Evolutionary conservation across 805 yeast species (phyloP).

Genomic region (Yamadazyma philogaea): DNA sequence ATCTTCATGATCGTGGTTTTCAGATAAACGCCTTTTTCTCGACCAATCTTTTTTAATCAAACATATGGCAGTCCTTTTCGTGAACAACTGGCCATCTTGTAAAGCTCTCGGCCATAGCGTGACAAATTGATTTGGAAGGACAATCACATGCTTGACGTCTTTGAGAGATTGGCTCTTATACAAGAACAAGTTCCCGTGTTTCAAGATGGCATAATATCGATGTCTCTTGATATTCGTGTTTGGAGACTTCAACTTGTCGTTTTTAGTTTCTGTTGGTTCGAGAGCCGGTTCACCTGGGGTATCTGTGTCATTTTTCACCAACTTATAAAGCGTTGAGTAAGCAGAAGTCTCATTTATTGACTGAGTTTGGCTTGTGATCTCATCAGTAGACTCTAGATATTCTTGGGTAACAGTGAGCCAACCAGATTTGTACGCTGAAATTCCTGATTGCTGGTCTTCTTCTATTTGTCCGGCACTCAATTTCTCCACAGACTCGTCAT

Average conservation of each 20-base stretch:
- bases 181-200: slow-evolving; percentile 86
- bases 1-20: slow-evolving; percentile 17
- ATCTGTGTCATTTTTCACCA: slow-evolving; percentile 36
- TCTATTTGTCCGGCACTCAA: slow-evolving; percentile 60
- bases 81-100: slow-evolving; percentile 74
- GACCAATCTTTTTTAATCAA: slow-evolving; percentile 46
- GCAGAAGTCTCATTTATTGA: slow-evolving; percentile 49
- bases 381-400: slow-evolving; percentile 45
- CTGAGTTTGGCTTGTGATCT: slow-evolving; percentile 48
- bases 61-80: slow-evolving; percentile 77
- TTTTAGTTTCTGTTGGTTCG: slow-evolving; percentile 1
- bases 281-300: neutral
- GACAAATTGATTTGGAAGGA: slow-evolving; percentile 65
- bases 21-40: slow-evolving; percentile 21
- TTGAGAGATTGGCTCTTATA: slow-evolving; percentile 66
- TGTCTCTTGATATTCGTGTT: slow-evolving; percentile 43
- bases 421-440: slow-evolving; percentile 62
- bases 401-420: slow-evolving; percentile 86
- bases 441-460: slow-evolving; percentile 57
- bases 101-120: slow-evolving; percentile 81
- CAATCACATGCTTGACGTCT: slow-evolving; percentile 75
- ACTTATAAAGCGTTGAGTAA: slow-evolving; percentile 56
- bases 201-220: slow-evolving; percentile 64
- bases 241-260: slow-evolving; percentile 17
- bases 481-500: slow-evolving; percentile 16